Percentiles rank a stretch among this genome's conserved stretches.
phyloP scores from a whole-genome alignment of 2,329 filamentous ascomycete genomes.

The Exserohilum turcica region DNA sequence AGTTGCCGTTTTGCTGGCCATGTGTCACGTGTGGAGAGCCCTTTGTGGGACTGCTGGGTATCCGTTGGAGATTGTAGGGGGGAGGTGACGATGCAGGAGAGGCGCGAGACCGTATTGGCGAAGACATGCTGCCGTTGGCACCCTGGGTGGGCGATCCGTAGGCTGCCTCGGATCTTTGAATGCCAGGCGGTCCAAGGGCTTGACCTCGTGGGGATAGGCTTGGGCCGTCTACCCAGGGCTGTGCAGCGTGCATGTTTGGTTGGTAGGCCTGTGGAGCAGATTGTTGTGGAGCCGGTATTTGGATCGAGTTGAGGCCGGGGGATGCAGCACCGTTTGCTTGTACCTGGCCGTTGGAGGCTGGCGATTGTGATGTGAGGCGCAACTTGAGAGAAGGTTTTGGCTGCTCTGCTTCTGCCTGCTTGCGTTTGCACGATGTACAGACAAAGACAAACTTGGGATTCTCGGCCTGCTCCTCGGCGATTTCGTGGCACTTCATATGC shows the following conservation, averaged over 20 bases:
- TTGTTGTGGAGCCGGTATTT: conserved; percentile 25
- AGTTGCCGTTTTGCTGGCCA: conserved; percentile 36
- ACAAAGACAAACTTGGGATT: conserved; percentile 78
- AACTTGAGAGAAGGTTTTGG: conserved; percentile 68
- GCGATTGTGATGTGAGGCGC: conserved; percentile 58
- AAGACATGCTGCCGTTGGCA: conserved; percentile 35
- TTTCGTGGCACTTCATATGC: conserved; percentile 88
- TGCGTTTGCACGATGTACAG: conserved; percentile 76
- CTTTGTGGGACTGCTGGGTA: conserved; percentile 36
- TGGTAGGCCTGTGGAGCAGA: conserved; percentile 20
- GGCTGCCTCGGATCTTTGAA: conserved; percentile 45
- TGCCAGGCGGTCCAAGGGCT: conserved; percentile 50
- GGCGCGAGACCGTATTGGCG: conserved; percentile 28
- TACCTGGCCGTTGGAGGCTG: conserved; percentile 29
- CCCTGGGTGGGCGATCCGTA: conserved; percentile 41
- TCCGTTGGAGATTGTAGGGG: conserved; percentile 34
- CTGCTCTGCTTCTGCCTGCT: conserved; percentile 64
- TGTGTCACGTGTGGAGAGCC: conserved; percentile 28
- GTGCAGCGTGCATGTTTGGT: conserved; percentile 27
- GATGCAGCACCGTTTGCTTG: conserved; percentile 27
- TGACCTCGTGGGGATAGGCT: conserved; percentile 54
- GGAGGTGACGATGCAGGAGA: conserved; percentile 43
- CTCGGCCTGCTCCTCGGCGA: conserved; percentile 79
- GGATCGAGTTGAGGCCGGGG: conserved; percentile 24
- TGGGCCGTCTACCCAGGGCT: conserved; percentile 50